phyloP scores from a whole-genome alignment of 2,329 filamentous ascomycete species.

The Trichophyton equinum region DNA sequence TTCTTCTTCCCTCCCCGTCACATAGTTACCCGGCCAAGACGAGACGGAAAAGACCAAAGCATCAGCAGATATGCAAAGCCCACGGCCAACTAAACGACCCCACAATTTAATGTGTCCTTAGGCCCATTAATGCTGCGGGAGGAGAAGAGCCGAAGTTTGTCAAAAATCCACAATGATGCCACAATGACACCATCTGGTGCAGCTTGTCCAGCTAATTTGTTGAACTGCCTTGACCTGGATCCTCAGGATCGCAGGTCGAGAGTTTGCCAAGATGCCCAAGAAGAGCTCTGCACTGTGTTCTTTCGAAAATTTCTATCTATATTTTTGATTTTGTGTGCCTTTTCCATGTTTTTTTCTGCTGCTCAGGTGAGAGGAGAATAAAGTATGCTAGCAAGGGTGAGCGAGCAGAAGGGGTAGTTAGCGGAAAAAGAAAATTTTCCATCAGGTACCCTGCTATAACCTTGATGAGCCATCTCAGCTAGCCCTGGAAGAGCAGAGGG shows the following conservation, averaged over 20 bases:
- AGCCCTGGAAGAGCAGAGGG: neutral
- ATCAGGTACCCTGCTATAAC: conserved; percentile 4
- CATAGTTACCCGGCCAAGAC: neutral
- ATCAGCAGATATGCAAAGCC: neutral
- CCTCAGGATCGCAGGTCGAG: neutral
- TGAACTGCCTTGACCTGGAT: neutral
- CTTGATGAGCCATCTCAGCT: neutral
- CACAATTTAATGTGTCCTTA: conserved; percentile 1
- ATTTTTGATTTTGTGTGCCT: neutral
- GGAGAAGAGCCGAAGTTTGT: neutral
- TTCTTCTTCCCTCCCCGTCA: neutral
- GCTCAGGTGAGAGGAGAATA: neutral
- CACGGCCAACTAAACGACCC: neutral
- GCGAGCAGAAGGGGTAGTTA: neutral
- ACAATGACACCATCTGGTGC: conserved; percentile 2
- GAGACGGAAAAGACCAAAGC: neutral
- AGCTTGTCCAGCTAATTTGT: neutral
- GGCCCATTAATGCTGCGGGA: conserved; percentile 1
- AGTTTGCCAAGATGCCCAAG: neutral
- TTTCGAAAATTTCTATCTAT: neutral
- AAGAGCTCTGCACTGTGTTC: neutral
- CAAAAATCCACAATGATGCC: neutral
- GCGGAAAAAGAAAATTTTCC: neutral
- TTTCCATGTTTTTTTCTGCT: neutral
- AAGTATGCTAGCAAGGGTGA: neutral